phyloP scores from a whole-genome alignment of 2,329 filamentous ascomycete species.

The Xylariales sp. region DNA sequence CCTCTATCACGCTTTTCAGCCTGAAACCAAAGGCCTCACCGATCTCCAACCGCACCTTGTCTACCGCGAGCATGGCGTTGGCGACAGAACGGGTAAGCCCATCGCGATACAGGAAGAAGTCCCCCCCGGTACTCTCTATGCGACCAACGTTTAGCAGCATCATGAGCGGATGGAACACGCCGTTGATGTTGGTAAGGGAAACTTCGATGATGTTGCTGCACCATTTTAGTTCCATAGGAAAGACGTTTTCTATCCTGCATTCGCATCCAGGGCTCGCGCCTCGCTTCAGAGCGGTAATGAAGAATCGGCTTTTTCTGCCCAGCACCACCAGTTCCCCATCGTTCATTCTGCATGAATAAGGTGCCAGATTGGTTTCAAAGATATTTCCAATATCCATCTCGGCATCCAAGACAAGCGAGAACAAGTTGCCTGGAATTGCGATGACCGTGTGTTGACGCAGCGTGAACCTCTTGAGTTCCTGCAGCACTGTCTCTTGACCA shows the following conservation, averaged over 20 bases:
- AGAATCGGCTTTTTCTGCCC: conserved; percentile 12
- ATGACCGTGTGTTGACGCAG: conserved; percentile 14
- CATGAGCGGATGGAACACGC: conserved; percentile 21
- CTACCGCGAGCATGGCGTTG: conserved; percentile 16
- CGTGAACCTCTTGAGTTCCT: conserved; percentile 8
- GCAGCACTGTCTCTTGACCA: conserved; percentile 13
- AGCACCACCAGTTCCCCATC: conserved; percentile 13
- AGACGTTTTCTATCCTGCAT: conserved; percentile 10
- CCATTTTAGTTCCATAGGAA: conserved; percentile 17
- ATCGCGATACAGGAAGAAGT: conserved; percentile 16
- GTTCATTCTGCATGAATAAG: conserved; percentile 18
- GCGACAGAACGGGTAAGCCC: conserved; percentile 14
- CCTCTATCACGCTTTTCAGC: conserved; percentile 13
- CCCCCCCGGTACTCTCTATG: conserved; percentile 19
- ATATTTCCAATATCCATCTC: conserved; percentile 13
- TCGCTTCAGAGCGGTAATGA: conserved; percentile 4
- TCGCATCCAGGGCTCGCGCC: conserved; percentile 2
- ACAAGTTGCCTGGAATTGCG: conserved; percentile 18
- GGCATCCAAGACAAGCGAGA: conserved; percentile 13
- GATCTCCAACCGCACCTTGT: conserved; percentile 15
- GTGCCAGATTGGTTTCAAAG: conserved; percentile 18
- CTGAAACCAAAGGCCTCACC: conserved; percentile 16
- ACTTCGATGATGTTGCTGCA: conserved; percentile 20
- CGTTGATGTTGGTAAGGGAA: conserved; percentile 20
- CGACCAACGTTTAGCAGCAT: conserved; percentile 22